Conservation (phyloP, 2,329 filamentous ascomycete genomes). For the Neofusicoccum umdonicola region DNA sequence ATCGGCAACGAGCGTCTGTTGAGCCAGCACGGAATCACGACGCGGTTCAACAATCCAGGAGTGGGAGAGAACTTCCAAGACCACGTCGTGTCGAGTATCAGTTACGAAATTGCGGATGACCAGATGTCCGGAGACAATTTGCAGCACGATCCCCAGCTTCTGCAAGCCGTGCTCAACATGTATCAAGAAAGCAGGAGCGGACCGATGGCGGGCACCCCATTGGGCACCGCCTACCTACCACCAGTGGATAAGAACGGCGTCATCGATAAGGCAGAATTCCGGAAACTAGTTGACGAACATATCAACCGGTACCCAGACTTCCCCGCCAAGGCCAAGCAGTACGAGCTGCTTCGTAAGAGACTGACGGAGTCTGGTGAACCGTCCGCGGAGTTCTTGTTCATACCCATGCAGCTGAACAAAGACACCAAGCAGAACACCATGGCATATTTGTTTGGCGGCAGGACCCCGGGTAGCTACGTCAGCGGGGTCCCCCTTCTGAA, state of each 20-base stretch:
- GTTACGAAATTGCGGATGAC: constrained; percentile 17
- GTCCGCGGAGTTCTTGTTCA: constrained; percentile 7
- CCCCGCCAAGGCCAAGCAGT: constrained; percentile 5
- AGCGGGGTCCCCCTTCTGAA: constrained; percentile 19
- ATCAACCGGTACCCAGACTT: not conserved
- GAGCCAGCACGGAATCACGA: constrained; percentile 19
- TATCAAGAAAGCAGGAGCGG: constrained; percentile 25
- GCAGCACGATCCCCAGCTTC: constrained; percentile 22
- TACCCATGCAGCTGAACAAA: not conserved
- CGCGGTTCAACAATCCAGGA: constrained; percentile 23
- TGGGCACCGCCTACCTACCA: constrained; percentile 27
- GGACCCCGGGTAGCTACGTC: constrained; percentile 21
- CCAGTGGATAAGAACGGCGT: constrained; percentile 23
- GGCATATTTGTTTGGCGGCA: constrained; percentile 10
- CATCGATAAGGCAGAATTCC: not conserved
- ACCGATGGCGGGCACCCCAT: constrained; percentile 25
- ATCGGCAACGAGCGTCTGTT: constrained; percentile 22
- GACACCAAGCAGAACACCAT: not conserved
- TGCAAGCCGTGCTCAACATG: constrained; percentile 21
- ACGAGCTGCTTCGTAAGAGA: constrained; percentile 6
- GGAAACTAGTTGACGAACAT: not conserved
- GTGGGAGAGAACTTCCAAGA: constrained; percentile 37
- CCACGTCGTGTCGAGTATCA: constrained; percentile 23
- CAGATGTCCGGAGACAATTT: constrained; percentile 25
- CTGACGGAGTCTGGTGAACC: not conserved